These are phyloP conservation scores for Diaporthe vexans DNA, from an alignment of 2,329 filamentous ascomycete genomes.

Conservation along the genomic window DNA sequence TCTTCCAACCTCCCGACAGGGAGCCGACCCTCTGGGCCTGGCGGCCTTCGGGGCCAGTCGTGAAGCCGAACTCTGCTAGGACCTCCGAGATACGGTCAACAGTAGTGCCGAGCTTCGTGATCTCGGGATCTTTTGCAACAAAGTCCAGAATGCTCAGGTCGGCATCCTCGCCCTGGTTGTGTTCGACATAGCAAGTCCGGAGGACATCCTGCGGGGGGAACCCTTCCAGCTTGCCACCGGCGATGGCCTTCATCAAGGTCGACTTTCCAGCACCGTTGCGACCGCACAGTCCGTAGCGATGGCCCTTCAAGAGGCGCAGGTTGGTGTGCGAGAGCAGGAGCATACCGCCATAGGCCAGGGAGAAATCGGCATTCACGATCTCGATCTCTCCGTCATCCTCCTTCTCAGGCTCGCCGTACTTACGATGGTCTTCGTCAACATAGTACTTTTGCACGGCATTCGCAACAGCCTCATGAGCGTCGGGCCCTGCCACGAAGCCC, in stretches of 20 bases:
- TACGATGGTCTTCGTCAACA: slow-evolving; percentile 87
- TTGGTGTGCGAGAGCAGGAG: slow-evolving; percentile 96
- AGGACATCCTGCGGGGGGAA: slow-evolving; percentile 94
- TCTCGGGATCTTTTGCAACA: slow-evolving; percentile 88
- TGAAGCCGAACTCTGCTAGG: slow-evolving; percentile 93
- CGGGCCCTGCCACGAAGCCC: slow-evolving; percentile 74
- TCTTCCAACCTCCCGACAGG: slow-evolving; percentile 98
- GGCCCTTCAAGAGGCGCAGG: slow-evolving; percentile 92
- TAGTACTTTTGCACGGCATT: slow-evolving; percentile 83
- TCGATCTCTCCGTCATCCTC: slow-evolving; percentile 94
- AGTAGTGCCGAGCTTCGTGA: slow-evolving; percentile 76
- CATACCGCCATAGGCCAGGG: slow-evolving; percentile 97
- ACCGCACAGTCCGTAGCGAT: slow-evolving; percentile 96
- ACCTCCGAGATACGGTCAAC: slow-evolving; percentile 86
- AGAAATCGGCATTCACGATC: slow-evolving; percentile 98
- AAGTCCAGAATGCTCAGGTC: slow-evolving; percentile 97
- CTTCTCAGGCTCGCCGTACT: slow-evolving; percentile 85
- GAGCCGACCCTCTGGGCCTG: slow-evolving; percentile 94
- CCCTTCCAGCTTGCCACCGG: slow-evolving; percentile 94
- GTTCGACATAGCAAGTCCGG: slow-evolving; percentile 97
- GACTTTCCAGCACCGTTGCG: slow-evolving; percentile 98
- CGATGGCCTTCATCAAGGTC: slow-evolving; percentile 98
- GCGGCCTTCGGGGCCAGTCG: slow-evolving; percentile 86
- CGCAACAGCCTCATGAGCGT: slow-evolving; percentile 74
- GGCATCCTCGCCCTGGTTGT: slow-evolving; percentile 98